Percentiles rank a stretch among this genome's conserved stretches.
Conservation (phyloP, 1,139 yeast species). For the Taphrina sp. region DNA sequence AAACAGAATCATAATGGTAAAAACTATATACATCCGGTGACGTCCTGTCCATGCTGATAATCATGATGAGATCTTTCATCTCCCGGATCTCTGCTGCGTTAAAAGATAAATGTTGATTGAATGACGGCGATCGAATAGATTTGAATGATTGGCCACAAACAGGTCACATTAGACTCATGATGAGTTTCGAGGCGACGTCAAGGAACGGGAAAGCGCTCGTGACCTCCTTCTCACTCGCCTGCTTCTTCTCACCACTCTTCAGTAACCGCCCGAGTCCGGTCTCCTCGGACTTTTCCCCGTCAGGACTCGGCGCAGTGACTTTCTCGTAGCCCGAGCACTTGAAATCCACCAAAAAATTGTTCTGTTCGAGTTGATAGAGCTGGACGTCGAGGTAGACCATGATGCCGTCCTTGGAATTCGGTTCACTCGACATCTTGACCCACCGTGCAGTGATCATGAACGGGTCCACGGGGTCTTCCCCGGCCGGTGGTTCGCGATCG, state of each 20-base stretch:
- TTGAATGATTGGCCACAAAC: neutral
- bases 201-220: constrained; percentile 35
- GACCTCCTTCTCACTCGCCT: constrained; percentile 33
- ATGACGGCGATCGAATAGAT: too few species aligned
- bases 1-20: neutral
- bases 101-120: too few species aligned
- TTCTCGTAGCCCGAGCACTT: constrained; percentile 77
- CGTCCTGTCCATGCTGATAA: too few species aligned
- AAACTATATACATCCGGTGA: neutral
- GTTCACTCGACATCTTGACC: constrained; percentile 63
- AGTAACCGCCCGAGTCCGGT: constrained; percentile 18
- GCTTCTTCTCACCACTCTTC: constrained; percentile 31
- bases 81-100: too few species aligned
- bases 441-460: constrained; percentile 98
- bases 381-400: constrained; percentile 97
- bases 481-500: constrained; percentile 20
- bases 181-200: constrained; percentile 34
- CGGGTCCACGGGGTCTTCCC: constrained; percentile 64
- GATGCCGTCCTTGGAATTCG: constrained; percentile 37
- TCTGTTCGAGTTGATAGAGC: constrained; percentile 90
- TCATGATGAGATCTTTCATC: too few species aligned
- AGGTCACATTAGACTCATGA: constrained; percentile 25
- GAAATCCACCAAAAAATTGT: constrained; percentile 92
- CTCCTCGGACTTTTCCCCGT: constrained; percentile 2
- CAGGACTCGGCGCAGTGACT: constrained; percentile 15